phyloP scores from a whole-genome alignment of 495 filamentous ascomycete genomes.

The Pseudomonodictys pantanalensis region DNA sequence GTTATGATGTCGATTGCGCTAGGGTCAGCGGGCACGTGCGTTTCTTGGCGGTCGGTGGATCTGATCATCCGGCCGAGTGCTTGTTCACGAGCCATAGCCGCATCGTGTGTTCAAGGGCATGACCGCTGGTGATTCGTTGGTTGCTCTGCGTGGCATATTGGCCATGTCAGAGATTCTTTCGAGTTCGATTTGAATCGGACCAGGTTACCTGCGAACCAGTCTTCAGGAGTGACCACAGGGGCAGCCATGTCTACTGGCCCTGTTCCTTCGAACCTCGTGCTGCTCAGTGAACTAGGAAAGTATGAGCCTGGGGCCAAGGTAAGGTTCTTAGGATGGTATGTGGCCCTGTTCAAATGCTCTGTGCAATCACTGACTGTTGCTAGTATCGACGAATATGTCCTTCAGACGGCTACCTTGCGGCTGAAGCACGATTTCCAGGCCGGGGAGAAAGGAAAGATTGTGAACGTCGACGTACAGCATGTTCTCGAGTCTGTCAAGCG shows the following conservation, averaged over 20 bases:
- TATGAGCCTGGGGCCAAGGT: constrained; percentile 67
- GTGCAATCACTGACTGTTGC: constrained; percentile 33
- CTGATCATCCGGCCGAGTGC: too few species aligned
- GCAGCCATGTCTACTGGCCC: constrained; percentile 46
- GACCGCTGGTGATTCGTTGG: too few species aligned
- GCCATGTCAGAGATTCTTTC: too few species aligned
- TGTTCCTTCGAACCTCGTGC: constrained; percentile 61
- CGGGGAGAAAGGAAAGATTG: constrained; percentile 41
- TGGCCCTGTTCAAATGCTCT: constrained; percentile 38
- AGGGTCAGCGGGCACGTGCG: constrained; percentile 17
- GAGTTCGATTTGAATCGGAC: too few species aligned
- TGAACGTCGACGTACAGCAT: constrained; percentile 66
- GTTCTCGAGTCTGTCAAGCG: constrained; percentile 62
- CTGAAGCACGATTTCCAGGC: constrained; percentile 67
- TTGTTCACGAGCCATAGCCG: too few species aligned
- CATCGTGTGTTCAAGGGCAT: too few species aligned
- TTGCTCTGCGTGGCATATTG: too few species aligned
- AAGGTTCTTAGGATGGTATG: constrained; percentile 89
- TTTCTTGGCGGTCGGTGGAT: constrained; percentile 18
- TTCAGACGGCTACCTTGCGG: constrained; percentile 55
- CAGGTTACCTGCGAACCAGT: background rate
- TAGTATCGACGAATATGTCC: constrained; percentile 70
- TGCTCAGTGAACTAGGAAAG: constrained; percentile 61
- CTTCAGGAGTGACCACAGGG: background rate
- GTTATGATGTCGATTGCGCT: constrained; percentile 19